A percentile compares a stretch with the other conserved stretches of the same genome.
These are phyloP conservation scores for Fusarium compactum DNA, from an alignment of 2,329 filamentous ascomycete species.

Conservation along the genomic window DNA sequence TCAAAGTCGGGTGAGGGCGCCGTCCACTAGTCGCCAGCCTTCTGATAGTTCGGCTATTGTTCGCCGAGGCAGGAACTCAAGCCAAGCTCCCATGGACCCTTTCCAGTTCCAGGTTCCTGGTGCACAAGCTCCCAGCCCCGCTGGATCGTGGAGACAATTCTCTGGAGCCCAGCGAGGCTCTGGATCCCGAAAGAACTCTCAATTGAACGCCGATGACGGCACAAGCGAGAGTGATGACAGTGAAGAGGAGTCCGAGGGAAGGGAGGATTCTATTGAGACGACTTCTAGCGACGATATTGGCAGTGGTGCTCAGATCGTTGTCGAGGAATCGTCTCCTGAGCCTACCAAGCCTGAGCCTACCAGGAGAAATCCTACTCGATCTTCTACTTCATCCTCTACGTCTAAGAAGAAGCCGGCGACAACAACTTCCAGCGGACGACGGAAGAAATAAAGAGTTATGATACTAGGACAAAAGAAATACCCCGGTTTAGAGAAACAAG, in stretches of 20 bases:
- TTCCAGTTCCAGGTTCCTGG: constrained; percentile 66
- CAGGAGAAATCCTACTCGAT: constrained; percentile 56
- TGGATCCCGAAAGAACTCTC: constrained; percentile 47
- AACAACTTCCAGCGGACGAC: constrained; percentile 47
- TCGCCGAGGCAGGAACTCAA: constrained; percentile 51
- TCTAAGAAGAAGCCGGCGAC: constrained; percentile 56
- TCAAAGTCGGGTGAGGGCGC: constrained; percentile 50
- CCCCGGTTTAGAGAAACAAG: constrained; percentile 8
- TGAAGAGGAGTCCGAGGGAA: constrained; percentile 46
- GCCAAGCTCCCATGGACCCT: constrained; percentile 55
- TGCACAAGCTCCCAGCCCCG: constrained; percentile 53
- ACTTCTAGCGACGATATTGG: constrained; percentile 55
- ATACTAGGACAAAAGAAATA: constrained; percentile 26
- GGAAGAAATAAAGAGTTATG: constrained; percentile 50
- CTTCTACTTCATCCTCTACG: constrained; percentile 48
- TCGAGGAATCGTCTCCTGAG: constrained; percentile 49
- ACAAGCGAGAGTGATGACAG: constrained; percentile 52
- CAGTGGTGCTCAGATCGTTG: constrained; percentile 54
- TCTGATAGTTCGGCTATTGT: constrained; percentile 58
- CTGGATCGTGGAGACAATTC: constrained; percentile 53
- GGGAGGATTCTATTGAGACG: constrained; percentile 48
- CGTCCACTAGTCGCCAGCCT: constrained; percentile 55
- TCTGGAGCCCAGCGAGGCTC: constrained; percentile 50
- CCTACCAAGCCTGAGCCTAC: constrained; percentile 40
- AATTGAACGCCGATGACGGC: constrained; percentile 49